Evolutionary conservation across 768 basidiomycete species (phyloP).

Genomic region (Tylopilus plumbeoviolaceoides): DNA sequence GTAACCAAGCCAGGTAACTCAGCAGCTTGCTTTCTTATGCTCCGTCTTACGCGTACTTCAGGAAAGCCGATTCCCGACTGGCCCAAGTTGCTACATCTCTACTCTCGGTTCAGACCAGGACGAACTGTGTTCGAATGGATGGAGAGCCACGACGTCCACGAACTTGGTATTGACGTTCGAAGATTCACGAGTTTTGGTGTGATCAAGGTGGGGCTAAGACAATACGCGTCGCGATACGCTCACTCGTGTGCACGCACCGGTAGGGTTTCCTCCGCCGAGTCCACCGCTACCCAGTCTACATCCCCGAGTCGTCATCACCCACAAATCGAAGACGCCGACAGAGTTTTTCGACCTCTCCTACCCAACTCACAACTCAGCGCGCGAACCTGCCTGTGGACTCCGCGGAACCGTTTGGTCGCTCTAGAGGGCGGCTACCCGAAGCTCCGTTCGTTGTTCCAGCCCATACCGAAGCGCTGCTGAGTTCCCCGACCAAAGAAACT

Average conservation of each 20-base stretch:
- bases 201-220: conserved; percentile 64
- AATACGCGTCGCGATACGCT: background rate
- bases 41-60: conserved; percentile 16
- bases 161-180: conserved; percentile 79
- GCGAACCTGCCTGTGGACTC: conserved; percentile 6
- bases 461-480: conserved; percentile 16
- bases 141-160: conserved; percentile 64
- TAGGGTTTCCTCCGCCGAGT: conserved; percentile 90
- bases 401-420: conserved; percentile 12
- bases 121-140: conserved; percentile 88
- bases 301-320: conserved; percentile 35
- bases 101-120: conserved; percentile 81
- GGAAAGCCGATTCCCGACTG: conserved; percentile 72
- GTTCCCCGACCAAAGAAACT: conserved; percentile 33
- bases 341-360: conserved; percentile 26
- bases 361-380: conserved; percentile 11
- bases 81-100: conserved; percentile 82
- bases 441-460: conserved; percentile 17
- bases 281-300: conserved; percentile 86
- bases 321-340: conserved; percentile 26
- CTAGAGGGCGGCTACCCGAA: conserved; percentile 23
- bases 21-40: background rate
- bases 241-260: background rate
- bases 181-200: conserved; percentile 97
- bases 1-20: conserved; percentile 68